These are phyloP conservation scores for Penicillium olsonii DNA, from an alignment of 2,329 filamentous ascomycete species.

Conservation along the genomic window DNA sequence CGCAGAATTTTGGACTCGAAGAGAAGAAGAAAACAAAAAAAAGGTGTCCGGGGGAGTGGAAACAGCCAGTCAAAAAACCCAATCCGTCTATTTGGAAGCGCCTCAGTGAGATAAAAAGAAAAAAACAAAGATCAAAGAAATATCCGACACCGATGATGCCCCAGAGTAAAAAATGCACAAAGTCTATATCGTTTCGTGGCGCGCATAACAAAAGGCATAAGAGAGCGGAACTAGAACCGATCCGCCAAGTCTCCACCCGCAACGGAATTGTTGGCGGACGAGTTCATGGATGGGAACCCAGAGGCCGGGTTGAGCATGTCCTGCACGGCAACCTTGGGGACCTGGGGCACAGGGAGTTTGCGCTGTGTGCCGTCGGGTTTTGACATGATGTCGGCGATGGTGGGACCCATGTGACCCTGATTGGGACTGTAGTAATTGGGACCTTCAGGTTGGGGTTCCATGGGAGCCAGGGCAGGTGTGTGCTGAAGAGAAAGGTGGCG, in stretches of 20 bases:
- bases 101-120: slow-evolving; percentile 17
- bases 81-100: slow-evolving; percentile 27
- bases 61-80: slow-evolving; percentile 16
- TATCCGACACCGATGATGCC: slow-evolving; percentile 41
- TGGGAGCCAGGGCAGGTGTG: slow-evolving; percentile 67
- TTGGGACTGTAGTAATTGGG: slow-evolving; percentile 60
- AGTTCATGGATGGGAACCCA: slow-evolving; percentile 72
- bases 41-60: slow-evolving; percentile 5
- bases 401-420: slow-evolving; percentile 66
- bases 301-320: slow-evolving; percentile 72
- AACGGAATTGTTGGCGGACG: slow-evolving; percentile 75
- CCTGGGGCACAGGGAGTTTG: slow-evolving; percentile 86
- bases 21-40: slow-evolving; percentile 2
- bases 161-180: slow-evolving; percentile 39
- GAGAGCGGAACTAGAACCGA: slow-evolving; percentile 41
- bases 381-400: slow-evolving; percentile 90
- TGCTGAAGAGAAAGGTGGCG: slow-evolving; percentile 70
- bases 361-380: slow-evolving; percentile 82
- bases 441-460: slow-evolving; percentile 66
- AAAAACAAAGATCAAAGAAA: slow-evolving; percentile 19
- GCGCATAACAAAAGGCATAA: slow-evolving; percentile 30
- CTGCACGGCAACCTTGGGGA: slow-evolving; percentile 83
- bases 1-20: slow-evolving; percentile 22
- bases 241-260: slow-evolving; percentile 70
- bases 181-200: slow-evolving; percentile 44